Base-by-base conservation (phyloP, 257 asterid species). In the Scutellaria galericulata region DNA sequence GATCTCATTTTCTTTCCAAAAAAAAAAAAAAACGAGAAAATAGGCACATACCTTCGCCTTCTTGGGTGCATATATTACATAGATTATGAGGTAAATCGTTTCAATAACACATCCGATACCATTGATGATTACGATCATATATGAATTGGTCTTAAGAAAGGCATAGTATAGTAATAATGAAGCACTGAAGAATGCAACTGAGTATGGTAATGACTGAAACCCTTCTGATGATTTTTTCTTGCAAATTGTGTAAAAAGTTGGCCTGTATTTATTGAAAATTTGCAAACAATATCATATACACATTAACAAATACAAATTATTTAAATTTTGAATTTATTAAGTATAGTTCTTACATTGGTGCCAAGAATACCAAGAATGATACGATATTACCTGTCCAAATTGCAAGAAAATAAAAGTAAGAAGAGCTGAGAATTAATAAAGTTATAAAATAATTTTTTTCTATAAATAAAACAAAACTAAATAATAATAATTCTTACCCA, bases 151-250 rank as follows among this genome's bases (percentile, higher is more conserved):
- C 80, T 83, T 88, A 39, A 90, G 83, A 61, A 77, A 74, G 10
- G 87, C 97, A 39, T 90, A 90, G 78, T 80, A 90, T 3, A 90
- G 58, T 40, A 88, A 45, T n/a, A 90, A 75, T 0, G 89, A 80
- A 22, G 95, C 92, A 79, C 96, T 86, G 58, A 88, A 83, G 40
- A 83, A 80, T 62, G 89, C 88, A 11, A 90, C 90, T 0, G 86
- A 78, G 46, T 90, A 88, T 5, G 96, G 96, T 66, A 86, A 52
- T 6, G 88, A 60, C 10, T 83, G 86, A 74, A 76, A 90, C 55
- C 96, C 90, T 51, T 85, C 86, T 4, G 96, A 88, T 22, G 92
- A 83, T 71, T 83, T 85, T 70, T 76, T 85, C 88, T 85, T 83
- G 82, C 76, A 85, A 15, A 90, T 90, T 11, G 73, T 82, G 83